Percentiles rank a stretch among this genome's conserved stretches.
Evolutionary conservation across 2,329 filamentous ascomycete genomes (phyloP).

Genomic region (Davidsoniella neocaledoniae): DNA sequence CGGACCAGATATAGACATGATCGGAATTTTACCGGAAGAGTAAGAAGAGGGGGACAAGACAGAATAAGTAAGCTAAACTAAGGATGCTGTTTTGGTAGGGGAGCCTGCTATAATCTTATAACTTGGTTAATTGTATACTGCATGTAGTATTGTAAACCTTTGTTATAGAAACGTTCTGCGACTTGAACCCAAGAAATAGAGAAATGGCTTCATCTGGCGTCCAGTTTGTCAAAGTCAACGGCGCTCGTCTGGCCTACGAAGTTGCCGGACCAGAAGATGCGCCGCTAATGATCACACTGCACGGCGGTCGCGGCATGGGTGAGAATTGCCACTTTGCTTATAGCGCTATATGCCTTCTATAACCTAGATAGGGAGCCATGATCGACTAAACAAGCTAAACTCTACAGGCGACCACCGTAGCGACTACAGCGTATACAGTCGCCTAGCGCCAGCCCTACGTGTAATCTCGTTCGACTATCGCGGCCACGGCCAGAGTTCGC

Average conservation of each 20-base stretch:
- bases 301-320: conserved; percentile 23
- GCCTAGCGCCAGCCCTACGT: conserved; percentile 17
- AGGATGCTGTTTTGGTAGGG: no score
- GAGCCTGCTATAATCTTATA: no score
- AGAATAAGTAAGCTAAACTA: no score
- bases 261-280: conserved; percentile 18
- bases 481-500: conserved; percentile 22
- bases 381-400: not conserved
- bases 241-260: conserved; percentile 20
- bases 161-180: no score
- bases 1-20: no score
- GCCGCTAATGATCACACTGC: conserved; percentile 22
- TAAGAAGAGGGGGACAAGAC: no score
- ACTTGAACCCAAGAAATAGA: no score
- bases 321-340: not conserved
- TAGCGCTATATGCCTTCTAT: no score
- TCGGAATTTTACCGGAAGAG: no score
- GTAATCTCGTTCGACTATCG: conserved; percentile 23
- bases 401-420: conserved; percentile 19
- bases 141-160: no score
- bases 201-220: no score
- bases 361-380: not conserved
- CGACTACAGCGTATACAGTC: conserved; percentile 20
- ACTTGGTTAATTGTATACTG: no score
- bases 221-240: conserved; percentile 20